Conservation (phyloP, 352 stramenopile genomes). For the Pythium aphanidermatum region DNA sequence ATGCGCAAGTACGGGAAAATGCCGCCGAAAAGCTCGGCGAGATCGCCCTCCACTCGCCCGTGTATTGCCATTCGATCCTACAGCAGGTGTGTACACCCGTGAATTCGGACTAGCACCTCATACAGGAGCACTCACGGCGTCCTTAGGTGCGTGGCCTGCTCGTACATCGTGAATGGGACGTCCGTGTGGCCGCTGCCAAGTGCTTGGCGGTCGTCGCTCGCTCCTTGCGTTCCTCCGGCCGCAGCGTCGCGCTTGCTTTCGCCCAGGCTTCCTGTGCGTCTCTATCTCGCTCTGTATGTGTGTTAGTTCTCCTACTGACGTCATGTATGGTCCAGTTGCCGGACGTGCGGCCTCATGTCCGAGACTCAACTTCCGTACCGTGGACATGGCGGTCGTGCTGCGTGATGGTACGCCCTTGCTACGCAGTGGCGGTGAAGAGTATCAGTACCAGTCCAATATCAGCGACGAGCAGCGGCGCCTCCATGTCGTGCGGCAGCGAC, state of each 20-base stretch:
- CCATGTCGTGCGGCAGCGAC: conserved; percentile 55
- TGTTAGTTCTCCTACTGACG: too few relatives aligned
- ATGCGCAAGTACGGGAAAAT: conserved; percentile 54
- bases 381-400: conserved; percentile 55
- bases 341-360: conserved; percentile 27
- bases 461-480: conserved; percentile 42
- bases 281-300: not conserved
- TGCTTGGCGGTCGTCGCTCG: conserved; percentile 52
- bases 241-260: conserved; percentile 29
- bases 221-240: conserved; percentile 22
- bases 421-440: conserved; percentile 76
- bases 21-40: conserved; percentile 68
- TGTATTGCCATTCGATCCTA: conserved; percentile 47
- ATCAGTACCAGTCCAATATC: conserved; percentile 59
- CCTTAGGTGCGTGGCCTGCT: conserved; percentile 44
- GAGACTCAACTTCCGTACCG: conserved; percentile 44
- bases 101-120: too few relatives aligned
- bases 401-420: conserved; percentile 55
- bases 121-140: too few relatives aligned
- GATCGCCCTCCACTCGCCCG: conserved; percentile 37
- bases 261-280: conserved; percentile 39
- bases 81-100: too few relatives aligned
- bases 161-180: conserved; percentile 54
- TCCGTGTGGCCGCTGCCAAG: conserved; percentile 61
- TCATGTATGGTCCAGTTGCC: conserved; percentile 33